Evolutionary conservation across 805 yeast genomes (phyloP).

Genomic region (Ogataea ramenticola): DNA sequence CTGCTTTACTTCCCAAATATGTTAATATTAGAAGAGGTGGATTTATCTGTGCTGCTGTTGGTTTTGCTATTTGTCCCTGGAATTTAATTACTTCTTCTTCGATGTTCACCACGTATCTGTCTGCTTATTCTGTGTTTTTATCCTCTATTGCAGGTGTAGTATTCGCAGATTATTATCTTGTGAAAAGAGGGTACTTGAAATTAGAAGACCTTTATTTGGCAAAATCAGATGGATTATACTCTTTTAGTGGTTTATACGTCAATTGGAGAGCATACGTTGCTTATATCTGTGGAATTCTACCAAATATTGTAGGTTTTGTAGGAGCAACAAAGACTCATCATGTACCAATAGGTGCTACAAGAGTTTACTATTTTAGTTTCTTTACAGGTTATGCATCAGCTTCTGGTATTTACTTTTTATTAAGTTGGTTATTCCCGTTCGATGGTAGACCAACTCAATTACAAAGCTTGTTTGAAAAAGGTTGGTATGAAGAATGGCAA

Average conservation of each 20-base stretch:
- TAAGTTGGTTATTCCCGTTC: conserved; percentile 46
- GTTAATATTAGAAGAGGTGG: conserved; percentile 77
- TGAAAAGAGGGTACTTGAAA: conserved; percentile 65
- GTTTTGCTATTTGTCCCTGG: conserved; percentile 79
- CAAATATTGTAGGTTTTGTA: conserved; percentile 82
- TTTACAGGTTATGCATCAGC: conserved; percentile 68
- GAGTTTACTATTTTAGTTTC: conserved; percentile 67
- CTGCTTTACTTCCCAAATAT: conserved; percentile 56
- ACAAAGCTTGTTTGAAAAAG: conserved; percentile 36
- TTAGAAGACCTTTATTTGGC: conserved; percentile 59
- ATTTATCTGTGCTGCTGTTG: conserved; percentile 64
- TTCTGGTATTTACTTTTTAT: conserved; percentile 42
- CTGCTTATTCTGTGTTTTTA: conserved; percentile 77
- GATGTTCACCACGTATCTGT: conserved; percentile 70
- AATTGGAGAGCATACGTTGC: conserved; percentile 85
- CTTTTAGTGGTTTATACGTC: conserved; percentile 53
- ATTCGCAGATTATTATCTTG: conserved; percentile 58
- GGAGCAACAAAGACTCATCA: conserved; percentile 65
- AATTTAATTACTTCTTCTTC: conserved; percentile 61
- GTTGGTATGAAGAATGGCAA: conserved; percentile 57
- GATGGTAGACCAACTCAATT: conserved; percentile 35
- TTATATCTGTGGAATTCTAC: conserved; percentile 71
- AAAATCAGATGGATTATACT: conserved; percentile 40
- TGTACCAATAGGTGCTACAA: conserved; percentile 74
- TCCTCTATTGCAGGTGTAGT: conserved; percentile 79